Evolutionary conservation across 2,329 filamentous ascomycete species (phyloP), one percentile per base, ranked within the genome.

Genomic region (Graphiopsis chlorocephala): DNA sequence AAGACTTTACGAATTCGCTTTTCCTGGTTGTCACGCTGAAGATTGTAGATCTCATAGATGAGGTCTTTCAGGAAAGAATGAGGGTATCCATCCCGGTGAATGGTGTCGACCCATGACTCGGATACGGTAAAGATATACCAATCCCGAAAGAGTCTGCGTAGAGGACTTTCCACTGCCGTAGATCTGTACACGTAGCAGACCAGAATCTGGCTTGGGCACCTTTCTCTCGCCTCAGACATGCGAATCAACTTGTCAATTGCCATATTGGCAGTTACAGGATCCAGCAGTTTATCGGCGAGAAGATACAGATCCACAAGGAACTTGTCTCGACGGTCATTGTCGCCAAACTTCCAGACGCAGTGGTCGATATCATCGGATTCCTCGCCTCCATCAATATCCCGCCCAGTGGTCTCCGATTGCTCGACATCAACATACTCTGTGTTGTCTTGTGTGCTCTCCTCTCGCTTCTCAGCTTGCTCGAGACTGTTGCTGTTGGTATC

Each of bases 91-190:
- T 38, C 15, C 4, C n/a, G 15, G 5, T 17, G 35, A 17, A 38
- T 4, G 2, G 35, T 38, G 14, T 38, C 35, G 35, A 38, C 35
- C 35, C 35, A 38, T 38, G 35, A 38, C 15, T 38, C 35, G 5
- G 83, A 86, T 68, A 88, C 86, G 3, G 86, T 88, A 25, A 91
- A 88, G 74, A 89, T 89, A 14, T 48, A 25, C 45, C 45, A 48
- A 26, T 48, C 45, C 11, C 45, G 45, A 14, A 14, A 14, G 45
- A 48, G 45, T 15, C 14, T 26, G 25, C 48, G 48, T 14, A 52
- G 23, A 25, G 26, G 25, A 10, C 25, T 52, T 25, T 4, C 48
- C 14, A 2, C 5, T n/a, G 25, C 4, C 17, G 48, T 52, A 25
- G 48, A 29, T 2, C 10, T 17, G 48, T 52, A 52, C 12, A 28